phyloP scores from a whole-genome alignment of 2,329 filamentous ascomycete genomes.

The Pseudogymnoascus sp. region DNA sequence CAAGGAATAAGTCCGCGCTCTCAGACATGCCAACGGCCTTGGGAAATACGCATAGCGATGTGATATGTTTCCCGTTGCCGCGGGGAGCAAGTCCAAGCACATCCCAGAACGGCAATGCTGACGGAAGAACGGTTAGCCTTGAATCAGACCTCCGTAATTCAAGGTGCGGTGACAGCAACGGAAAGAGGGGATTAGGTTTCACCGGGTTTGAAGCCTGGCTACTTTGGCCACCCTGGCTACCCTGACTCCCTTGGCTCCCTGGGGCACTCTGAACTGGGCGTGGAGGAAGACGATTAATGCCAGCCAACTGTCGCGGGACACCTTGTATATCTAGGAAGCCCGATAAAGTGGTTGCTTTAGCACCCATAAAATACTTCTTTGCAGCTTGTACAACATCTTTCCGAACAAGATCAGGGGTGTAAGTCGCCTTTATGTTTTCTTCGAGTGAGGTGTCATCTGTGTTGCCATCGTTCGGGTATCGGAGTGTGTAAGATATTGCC shows the following conservation, averaged over 20 bases:
- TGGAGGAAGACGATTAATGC: constrained; percentile 39
- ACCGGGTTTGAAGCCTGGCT: constrained; percentile 20
- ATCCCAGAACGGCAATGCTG: constrained; percentile 75
- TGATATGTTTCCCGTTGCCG: constrained; percentile 63
- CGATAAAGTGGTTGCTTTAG: constrained; percentile 38
- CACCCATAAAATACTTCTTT: constrained; percentile 39
- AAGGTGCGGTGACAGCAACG: constrained; percentile 61
- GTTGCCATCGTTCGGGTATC: constrained; percentile 18
- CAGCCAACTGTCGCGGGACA: constrained; percentile 44
- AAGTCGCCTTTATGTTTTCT: neutral
- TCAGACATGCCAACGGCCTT: constrained; percentile 55
- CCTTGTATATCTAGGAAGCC: constrained; percentile 52
- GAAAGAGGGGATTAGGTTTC: constrained; percentile 49
- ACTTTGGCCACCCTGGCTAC: constrained; percentile 16
- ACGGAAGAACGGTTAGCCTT: constrained; percentile 65
- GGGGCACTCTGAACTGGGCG: constrained; percentile 19
- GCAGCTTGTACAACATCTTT: constrained; percentile 39
- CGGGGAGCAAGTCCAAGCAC: constrained; percentile 67
- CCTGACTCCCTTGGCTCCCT: neutral
- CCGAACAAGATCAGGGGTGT: constrained; percentile 30
- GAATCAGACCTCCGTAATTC: constrained; percentile 64
- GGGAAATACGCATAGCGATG: constrained; percentile 64
- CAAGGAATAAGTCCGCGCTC: constrained; percentile 56
- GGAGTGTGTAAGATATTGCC: constrained; percentile 46
- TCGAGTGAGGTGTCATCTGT: constrained; percentile 18